Percentiles rank a stretch among this genome's conserved stretches.
Conservation (phyloP, 2,329 filamentous ascomycete genomes). For the Trichoderma sp. region DNA sequence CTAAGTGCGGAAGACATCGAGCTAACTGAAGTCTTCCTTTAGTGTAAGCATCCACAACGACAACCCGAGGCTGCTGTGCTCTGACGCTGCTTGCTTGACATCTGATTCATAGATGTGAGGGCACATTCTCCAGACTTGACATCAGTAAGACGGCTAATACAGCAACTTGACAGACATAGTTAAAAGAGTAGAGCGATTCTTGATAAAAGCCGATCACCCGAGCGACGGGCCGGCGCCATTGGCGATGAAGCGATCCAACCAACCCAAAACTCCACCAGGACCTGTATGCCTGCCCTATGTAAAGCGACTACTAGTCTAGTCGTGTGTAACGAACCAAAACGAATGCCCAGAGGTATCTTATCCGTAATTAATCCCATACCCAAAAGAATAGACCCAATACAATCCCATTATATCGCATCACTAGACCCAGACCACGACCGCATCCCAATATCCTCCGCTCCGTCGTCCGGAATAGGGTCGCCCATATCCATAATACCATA, state of each 20-base stretch:
- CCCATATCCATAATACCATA: constrained; percentile 43
- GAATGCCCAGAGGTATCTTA: constrained; percentile 16
- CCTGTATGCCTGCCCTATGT: not conserved
- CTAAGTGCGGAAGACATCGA: not conserved
- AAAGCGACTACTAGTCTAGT: not conserved
- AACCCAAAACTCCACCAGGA: not conserved
- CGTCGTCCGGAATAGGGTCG: constrained; percentile 36
- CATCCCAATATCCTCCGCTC: constrained; percentile 35
- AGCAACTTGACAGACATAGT: too few relatives aligned
- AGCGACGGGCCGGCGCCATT: constrained; percentile 5
- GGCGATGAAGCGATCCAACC: constrained; percentile 9
- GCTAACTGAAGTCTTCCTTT: not conserved
- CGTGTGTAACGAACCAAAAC: not conserved
- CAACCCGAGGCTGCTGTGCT: not conserved
- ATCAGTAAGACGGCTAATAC: not conserved
- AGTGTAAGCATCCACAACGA: not conserved
- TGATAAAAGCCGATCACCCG: constrained; percentile 2
- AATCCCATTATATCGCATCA: constrained; percentile 8
- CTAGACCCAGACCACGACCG: constrained; percentile 23
- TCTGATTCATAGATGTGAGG: not conserved
- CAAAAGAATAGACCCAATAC: not conserved
- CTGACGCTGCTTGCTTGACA: not conserved
- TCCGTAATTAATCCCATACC: constrained; percentile 3
- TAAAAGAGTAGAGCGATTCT: not conserved
- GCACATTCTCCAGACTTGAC: too few relatives aligned